phyloP scores from a whole-genome alignment of 1,284 basidiomycete species.

The Tilletiopsis washingtonensis region DNA sequence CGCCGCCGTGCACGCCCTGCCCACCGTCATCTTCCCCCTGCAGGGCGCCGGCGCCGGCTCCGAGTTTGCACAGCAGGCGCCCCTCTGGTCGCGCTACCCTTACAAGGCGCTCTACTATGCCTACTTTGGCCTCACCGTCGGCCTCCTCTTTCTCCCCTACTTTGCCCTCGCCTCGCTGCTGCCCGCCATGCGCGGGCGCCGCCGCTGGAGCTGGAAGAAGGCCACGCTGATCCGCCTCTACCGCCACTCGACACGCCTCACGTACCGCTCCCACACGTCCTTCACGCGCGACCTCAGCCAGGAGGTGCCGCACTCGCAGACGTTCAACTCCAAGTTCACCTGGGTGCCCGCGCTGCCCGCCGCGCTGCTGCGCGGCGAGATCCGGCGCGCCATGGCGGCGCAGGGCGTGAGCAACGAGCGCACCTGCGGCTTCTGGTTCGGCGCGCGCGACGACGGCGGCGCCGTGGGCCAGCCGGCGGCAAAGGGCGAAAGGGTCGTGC shows the following conservation, averaged over 20 bases:
- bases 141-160: constrained; percentile 24
- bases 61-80: constrained; percentile 33
- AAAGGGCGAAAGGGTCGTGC: constrained; percentile 31
- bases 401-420: constrained; percentile 19
- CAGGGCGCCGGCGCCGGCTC: constrained; percentile 30
- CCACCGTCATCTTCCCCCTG: constrained; percentile 29
- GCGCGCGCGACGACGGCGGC: constrained; percentile 8
- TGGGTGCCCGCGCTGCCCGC: constrained; percentile 26
- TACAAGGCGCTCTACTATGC: constrained; percentile 34
- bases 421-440: constrained; percentile 39
- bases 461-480: constrained; percentile 21
- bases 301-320: constrained; percentile 33
- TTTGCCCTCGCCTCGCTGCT: constrained; percentile 23
- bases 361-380: constrained; percentile 25
- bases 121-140: constrained; percentile 35
- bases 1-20: too few species aligned
- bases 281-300: constrained; percentile 24
- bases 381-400: constrained; percentile 24
- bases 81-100: constrained; percentile 35
- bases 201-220: constrained; percentile 36
- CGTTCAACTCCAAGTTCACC: constrained; percentile 28
- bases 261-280: constrained; percentile 33
- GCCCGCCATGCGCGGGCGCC: constrained; percentile 19
- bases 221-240: constrained; percentile 32
- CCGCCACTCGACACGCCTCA: constrained; percentile 29